These are phyloP conservation scores for Phlebopus sp. DNA, from an alignment of 1,284 basidiomycete genomes.

Conservation along the genomic window DNA sequence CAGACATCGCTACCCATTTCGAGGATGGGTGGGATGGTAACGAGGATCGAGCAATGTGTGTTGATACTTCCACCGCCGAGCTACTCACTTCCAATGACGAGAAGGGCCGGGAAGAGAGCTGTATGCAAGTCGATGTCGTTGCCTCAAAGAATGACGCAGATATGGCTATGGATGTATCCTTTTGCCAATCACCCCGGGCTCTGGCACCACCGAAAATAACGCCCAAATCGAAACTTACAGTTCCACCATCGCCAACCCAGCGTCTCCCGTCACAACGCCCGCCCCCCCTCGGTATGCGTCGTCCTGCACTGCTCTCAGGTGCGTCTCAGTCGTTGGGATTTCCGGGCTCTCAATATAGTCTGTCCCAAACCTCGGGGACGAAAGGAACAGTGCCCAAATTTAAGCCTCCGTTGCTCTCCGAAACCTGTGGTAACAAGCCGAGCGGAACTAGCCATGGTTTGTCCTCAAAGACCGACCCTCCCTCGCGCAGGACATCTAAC, in stretches of 20 bases:
- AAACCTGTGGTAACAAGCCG: neutral
- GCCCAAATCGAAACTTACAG: constrained; percentile 1
- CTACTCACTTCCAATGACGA: too few relatives aligned
- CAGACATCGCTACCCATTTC: constrained; percentile 20
- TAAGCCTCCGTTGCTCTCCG: constrained; percentile 28
- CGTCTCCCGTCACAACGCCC: constrained; percentile 13
- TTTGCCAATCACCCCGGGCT: neutral
- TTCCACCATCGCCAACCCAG: constrained; percentile 4
- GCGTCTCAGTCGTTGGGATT: constrained; percentile 5
- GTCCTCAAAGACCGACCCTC: neutral
- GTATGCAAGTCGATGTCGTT: constrained; percentile 13
- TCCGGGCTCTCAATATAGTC: constrained; percentile 19
- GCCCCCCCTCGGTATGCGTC: constrained; percentile 30
- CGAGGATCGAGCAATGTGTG: constrained; percentile 1
- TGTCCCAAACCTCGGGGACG: constrained; percentile 21
- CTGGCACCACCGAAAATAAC: neutral
- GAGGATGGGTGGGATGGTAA: constrained; percentile 15
- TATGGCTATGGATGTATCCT: constrained; percentile 15
- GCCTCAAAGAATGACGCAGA: constrained; percentile 5
- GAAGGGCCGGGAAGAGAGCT: neutral
- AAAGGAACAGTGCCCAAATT: constrained; percentile 20
- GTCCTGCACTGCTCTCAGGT: constrained; percentile 4
- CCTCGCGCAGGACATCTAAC: too few relatives aligned
- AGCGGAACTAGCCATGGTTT: neutral
- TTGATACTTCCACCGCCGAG: constrained; percentile 10